Evolutionary conservation across 345 rosid genomes (phyloP), one percentile per base, ranked within the genome.

Genomic region (Eutrema yunnanense): DNA sequence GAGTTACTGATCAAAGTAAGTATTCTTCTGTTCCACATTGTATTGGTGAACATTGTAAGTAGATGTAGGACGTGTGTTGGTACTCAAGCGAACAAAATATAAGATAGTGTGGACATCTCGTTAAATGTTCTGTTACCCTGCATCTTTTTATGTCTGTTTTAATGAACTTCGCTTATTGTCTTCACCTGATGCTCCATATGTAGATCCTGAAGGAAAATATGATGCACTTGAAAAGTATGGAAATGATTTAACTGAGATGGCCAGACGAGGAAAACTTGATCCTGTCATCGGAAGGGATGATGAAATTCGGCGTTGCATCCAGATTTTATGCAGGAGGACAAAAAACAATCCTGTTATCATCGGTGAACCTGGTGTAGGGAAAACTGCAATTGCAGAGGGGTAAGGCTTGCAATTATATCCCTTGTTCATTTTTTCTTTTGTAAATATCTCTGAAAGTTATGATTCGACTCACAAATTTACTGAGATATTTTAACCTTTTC

Each of bases 291-390:
- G 96, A 16, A 79, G 97, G 34, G 95, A 94, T 78, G 89, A 94
- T 80, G 96, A 95, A 84, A 92, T 95, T 65, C 86, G 90, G 67
- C 82, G 90, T 12, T 86, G 95, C 65, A 91, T 94, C 69, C 93
- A 90, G 72, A 95, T 95, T 61, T 79, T 95, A 56, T 92, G 87
- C 44, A 82, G 99, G 84, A 90, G 97, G 81, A 95, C 97, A 3
- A 92, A 94, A 77, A 94, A 91, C 81, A 94, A 94, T 80, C 97
- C 90, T 61, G 96, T 91, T 32, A 91, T 94, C 62, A 94, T 94
- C 53, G 97, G 96, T 43, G 98, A 93, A 71, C 98, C 96, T 73
- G 96, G 96, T 76, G 97, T 93, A 29, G 92, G 98, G 41, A 94
- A 94, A 87, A 91, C 97, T 82, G 97, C 97, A 32, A 68, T 62